These are phyloP conservation scores for Zygotorulaspora danielsina DNA, from an alignment of 805 yeast genomes.

Conservation along the genomic window DNA sequence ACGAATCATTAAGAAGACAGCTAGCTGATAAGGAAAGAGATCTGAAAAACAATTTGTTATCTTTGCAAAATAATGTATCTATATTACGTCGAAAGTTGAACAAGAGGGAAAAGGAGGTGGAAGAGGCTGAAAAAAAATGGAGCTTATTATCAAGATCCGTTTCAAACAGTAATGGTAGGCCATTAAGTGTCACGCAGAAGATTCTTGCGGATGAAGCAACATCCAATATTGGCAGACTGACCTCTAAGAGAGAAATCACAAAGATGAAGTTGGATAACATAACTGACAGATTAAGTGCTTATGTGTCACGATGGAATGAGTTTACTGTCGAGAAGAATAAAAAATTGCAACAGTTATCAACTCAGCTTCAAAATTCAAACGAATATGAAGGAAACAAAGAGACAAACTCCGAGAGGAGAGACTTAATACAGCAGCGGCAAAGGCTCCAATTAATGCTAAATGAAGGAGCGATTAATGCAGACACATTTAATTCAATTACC, in stretches of 20 bases:
- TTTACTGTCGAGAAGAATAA: slow-evolving; percentile 16
- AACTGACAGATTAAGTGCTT: slow-evolving; percentile 10
- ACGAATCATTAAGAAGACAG: background rate
- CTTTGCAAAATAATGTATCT: slow-evolving; percentile 17
- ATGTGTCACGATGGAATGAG: slow-evolving; percentile 10
- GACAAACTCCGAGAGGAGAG: slow-evolving; percentile 18
- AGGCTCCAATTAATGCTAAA: slow-evolving; percentile 14
- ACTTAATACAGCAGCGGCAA: slow-evolving; percentile 18
- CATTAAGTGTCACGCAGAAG: slow-evolving; percentile 16
- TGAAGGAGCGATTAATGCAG: slow-evolving; percentile 14
- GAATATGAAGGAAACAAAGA: slow-evolving; percentile 14
- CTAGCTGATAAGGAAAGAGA: slow-evolving; percentile 10
- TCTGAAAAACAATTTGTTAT: slow-evolving; percentile 13
- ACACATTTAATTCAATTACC: slow-evolving; percentile 9
- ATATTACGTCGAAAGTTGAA: slow-evolving; percentile 24
- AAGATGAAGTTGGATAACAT: slow-evolving; percentile 20
- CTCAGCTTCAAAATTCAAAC: slow-evolving; percentile 21
- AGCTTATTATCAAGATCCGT: slow-evolving; percentile 4
- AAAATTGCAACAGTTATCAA: slow-evolving; percentile 18
- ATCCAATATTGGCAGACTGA: slow-evolving; percentile 8
- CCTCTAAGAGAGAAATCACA: slow-evolving; percentile 19
- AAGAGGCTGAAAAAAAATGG: slow-evolving; percentile 16
- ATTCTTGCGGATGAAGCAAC: slow-evolving; percentile 18
- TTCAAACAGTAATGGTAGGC: background rate
- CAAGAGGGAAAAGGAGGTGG: slow-evolving; percentile 24